Evolutionary conservation across 2,329 filamentous ascomycete genomes (phyloP).

Genomic region (Colletotrichum cuscutae): DNA sequence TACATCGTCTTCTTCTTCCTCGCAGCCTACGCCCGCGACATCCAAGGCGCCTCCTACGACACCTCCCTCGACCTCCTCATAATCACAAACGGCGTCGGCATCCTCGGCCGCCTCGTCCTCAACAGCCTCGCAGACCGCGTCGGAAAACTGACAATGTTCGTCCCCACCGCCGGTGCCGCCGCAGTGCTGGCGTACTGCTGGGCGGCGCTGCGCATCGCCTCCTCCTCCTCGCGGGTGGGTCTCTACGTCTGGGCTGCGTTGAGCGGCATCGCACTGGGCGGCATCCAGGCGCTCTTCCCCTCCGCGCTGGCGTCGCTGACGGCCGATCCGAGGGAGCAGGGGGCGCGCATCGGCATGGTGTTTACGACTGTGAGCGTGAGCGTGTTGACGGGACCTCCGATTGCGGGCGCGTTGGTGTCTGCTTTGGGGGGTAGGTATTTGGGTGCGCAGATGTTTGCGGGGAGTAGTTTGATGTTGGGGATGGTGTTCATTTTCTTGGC

Average conservation of each 20-base stretch:
- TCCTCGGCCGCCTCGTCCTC: constrained; percentile 49
- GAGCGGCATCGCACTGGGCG: constrained; percentile 71
- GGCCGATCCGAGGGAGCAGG: constrained; percentile 59
- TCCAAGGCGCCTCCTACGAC: constrained; percentile 45
- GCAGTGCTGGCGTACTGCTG: constrained; percentile 62
- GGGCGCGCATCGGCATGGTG: constrained; percentile 66
- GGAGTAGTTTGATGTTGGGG: constrained; percentile 2
- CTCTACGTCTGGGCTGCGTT: constrained; percentile 71
- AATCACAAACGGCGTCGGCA: constrained; percentile 52
- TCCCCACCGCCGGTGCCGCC: constrained; percentile 54
- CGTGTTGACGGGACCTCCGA: constrained; percentile 61
- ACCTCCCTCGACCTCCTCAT: constrained; percentile 47
- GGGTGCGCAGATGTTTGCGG: background rate
- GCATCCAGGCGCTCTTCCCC: constrained; percentile 73
- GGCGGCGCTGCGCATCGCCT: constrained; percentile 51
- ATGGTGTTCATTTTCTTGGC: background rate
- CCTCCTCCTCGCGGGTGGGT: background rate
- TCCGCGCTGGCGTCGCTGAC: constrained; percentile 67
- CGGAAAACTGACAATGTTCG: constrained; percentile 55
- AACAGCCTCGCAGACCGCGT: constrained; percentile 49
- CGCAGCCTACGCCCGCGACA: constrained; percentile 36
- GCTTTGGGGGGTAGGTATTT: constrained; percentile 38
- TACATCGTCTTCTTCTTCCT: background rate
- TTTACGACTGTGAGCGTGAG: constrained; percentile 61
- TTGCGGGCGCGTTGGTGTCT: constrained; percentile 60